Evolutionary conservation across 2,329 filamentous ascomycete species (phyloP).

Genomic region (Xylaria digitata): DNA sequence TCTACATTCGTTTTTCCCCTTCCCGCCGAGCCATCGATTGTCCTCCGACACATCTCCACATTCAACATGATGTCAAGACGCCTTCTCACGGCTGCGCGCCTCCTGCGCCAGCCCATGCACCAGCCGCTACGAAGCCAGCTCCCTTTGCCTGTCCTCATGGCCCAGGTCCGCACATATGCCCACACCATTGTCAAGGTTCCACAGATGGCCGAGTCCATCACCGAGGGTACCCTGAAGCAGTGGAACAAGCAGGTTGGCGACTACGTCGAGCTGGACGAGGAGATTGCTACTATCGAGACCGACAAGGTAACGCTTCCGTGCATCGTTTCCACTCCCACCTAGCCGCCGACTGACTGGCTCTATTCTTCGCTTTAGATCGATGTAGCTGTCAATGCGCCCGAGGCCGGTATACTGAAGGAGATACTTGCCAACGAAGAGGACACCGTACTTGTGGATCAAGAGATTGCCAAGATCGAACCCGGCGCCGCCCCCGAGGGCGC

Average conservation of each 20-base stretch:
- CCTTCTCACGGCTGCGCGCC: constrained; percentile 56
- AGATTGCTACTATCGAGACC: constrained; percentile 98
- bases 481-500: constrained; percentile 71
- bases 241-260: constrained; percentile 94
- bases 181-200: constrained; percentile 93
- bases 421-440: constrained; percentile 93
- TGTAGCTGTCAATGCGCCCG: constrained; percentile 93
- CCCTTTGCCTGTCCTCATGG: constrained; percentile 63
- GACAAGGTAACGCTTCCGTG: constrained; percentile 77
- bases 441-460: constrained; percentile 93
- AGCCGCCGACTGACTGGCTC: constrained; percentile 23
- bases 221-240: constrained; percentile 95
- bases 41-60: constrained; percentile 3
- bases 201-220: constrained; percentile 98
- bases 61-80: constrained; percentile 51
- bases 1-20: constrained; percentile 19
- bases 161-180: constrained; percentile 73
- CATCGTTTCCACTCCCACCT: neutral
- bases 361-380: constrained; percentile 74
- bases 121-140: constrained; percentile 57
- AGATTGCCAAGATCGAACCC: constrained; percentile 86
- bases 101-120: constrained; percentile 52
- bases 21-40: constrained; percentile 8
- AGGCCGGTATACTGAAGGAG: constrained; percentile 91
- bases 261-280: constrained; percentile 93